Conservation (phyloP, 2,329 filamentous ascomycete species). For the Ilyonectria mors-panacis region DNA sequence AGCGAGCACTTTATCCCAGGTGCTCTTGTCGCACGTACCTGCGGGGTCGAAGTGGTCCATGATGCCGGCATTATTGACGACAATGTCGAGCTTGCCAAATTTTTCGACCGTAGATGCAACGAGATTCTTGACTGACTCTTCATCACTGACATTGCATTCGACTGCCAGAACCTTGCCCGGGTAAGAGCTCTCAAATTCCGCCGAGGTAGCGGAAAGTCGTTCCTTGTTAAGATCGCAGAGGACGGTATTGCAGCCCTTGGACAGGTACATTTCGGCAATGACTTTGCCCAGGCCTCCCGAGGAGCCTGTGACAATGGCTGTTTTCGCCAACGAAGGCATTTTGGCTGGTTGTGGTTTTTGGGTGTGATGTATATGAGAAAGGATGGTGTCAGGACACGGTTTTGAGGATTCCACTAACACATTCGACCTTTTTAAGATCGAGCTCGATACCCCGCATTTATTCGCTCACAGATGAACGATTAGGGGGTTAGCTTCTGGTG, state of each 20-base stretch:
- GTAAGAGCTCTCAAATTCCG: constrained; percentile 8
- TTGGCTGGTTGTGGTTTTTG: no score
- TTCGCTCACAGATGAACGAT: no score
- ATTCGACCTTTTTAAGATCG: no score
- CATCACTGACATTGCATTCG: constrained; percentile 37
- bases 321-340: constrained; percentile 33
- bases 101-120: constrained; percentile 34
- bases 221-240: constrained; percentile 51
- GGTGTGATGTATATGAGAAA: no score
- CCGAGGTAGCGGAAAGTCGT: constrained; percentile 29
- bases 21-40: constrained; percentile 59
- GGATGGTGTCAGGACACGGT: no score
- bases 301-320: constrained; percentile 52
- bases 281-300: constrained; percentile 51
- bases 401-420: no score
- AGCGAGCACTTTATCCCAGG: constrained; percentile 69
- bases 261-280: constrained; percentile 50
- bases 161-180: constrained; percentile 19
- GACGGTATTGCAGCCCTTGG: constrained; percentile 51
- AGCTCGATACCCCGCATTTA: no score
- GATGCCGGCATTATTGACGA: constrained; percentile 72
- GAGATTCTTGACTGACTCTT: constrained; percentile 46
- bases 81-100: constrained; percentile 62
- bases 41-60: constrained; percentile 70
- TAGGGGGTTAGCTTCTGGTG: no score